These are phyloP conservation scores for Tuber calosporum DNA, from an alignment of 495 filamentous ascomycete species.

Conservation along the genomic window DNA sequence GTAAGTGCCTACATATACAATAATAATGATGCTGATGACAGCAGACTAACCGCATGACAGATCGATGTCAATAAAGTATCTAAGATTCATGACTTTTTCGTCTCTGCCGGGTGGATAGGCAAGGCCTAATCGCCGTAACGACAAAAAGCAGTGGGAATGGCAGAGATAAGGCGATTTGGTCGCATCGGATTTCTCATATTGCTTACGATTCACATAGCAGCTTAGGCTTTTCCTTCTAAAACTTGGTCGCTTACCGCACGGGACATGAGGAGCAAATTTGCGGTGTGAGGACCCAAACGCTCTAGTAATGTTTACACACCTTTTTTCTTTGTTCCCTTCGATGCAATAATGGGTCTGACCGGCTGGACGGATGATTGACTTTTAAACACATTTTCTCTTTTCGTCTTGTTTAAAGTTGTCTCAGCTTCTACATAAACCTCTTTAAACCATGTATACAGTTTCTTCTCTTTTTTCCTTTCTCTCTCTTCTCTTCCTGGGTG, in stretches of 20 bases:
- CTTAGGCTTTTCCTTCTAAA: conserved; percentile 12
- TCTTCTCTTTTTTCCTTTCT: neutral
- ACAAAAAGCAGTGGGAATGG: neutral
- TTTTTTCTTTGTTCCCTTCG: neutral
- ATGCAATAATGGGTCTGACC: neutral
- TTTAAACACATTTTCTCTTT: neutral
- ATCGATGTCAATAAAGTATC: conserved; percentile 60
- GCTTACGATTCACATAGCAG: neutral
- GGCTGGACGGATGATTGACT: neutral
- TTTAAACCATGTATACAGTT: conserved; percentile 16
- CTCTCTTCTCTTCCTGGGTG: conserved; percentile 8
- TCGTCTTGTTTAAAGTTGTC: conserved; percentile 6
- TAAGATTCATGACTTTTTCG: conserved; percentile 88
- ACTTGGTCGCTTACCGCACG: conserved; percentile 7
- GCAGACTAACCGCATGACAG: conserved; percentile 41
- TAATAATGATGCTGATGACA: neutral
- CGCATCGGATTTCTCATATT: neutral
- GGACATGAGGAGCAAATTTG: conserved; percentile 3
- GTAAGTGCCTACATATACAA: conserved; percentile 42
- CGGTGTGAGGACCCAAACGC: neutral
- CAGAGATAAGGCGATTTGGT: neutral
- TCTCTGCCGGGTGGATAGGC: conserved; percentile 83
- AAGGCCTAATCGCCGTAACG: conserved; percentile 46
- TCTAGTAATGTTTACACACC: neutral
- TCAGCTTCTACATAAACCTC: neutral